Percentiles rank a stretch among this genome's conserved stretches.
Evolutionary conservation across 129 eudicot species (phyloP).

Genomic region (Escallonia herrerae): DNA sequence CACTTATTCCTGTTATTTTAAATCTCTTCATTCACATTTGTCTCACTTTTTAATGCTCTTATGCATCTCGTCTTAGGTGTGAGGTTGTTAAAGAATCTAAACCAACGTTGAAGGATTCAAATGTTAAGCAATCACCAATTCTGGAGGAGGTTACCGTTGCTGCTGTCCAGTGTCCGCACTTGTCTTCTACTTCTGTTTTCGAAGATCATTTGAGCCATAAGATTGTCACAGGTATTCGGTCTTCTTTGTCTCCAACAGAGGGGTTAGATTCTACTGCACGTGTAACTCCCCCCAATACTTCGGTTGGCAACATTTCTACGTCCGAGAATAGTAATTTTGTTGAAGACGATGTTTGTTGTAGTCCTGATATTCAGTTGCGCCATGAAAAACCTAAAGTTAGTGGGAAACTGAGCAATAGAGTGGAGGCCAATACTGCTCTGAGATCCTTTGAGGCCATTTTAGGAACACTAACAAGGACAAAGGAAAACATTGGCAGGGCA

Average conservation of each 20-base stretch:
- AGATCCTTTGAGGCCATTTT: constrained; percentile 63
- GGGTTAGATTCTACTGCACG: constrained; percentile 44
- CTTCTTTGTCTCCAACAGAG: constrained; percentile 50
- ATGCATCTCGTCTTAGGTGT: constrained; percentile 31
- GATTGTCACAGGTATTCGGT: constrained; percentile 39
- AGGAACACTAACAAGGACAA: constrained; percentile 70
- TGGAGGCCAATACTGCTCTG: constrained; percentile 57
- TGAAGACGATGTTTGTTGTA: constrained; percentile 41
- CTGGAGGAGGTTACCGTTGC: constrained; percentile 22
- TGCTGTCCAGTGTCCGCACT: constrained; percentile 18
- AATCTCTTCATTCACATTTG: background rate
- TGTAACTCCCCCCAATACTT: constrained; percentile 45
- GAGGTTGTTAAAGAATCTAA: constrained; percentile 32
- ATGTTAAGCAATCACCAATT: constrained; percentile 19
- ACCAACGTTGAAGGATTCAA: constrained; percentile 24
- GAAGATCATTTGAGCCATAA: constrained; percentile 36
- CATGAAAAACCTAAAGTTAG: constrained; percentile 28
- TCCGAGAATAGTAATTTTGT: constrained; percentile 35
- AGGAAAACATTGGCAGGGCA: constrained; percentile 84
- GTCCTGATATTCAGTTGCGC: constrained; percentile 34
- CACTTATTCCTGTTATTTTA: background rate
- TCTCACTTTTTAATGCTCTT: background rate
- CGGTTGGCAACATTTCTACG: constrained; percentile 28
- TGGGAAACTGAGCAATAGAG: constrained; percentile 41
- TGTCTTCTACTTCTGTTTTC: constrained; percentile 28